phyloP scores from a whole-genome alignment of 768 basidiomycete species.

The Naganishia randhawae region DNA sequence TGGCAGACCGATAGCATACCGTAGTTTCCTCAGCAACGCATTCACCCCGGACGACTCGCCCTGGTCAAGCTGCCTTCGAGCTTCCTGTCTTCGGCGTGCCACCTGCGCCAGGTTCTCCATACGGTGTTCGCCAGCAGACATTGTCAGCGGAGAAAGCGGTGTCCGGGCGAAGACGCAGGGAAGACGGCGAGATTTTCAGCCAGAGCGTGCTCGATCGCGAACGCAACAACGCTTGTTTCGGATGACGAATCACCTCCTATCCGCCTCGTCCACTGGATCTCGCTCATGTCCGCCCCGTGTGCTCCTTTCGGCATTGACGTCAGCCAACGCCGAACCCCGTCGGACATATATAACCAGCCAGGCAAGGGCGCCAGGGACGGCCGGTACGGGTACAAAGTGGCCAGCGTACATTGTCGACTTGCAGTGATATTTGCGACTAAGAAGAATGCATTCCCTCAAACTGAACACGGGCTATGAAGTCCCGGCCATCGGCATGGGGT shows the following conservation, averaged over 20 bases:
- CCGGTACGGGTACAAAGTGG: too few species aligned
- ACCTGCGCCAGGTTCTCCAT: background rate
- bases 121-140: background rate
- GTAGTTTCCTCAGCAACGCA: background rate
- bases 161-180: background rate
- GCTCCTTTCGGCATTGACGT: background rate
- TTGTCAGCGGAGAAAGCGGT: background rate
- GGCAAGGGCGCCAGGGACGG: too few species aligned
- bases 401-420: too few species aligned
- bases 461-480: conserved; percentile 26
- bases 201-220: background rate
- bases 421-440: background rate
- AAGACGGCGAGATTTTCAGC: background rate
- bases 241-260: background rate
- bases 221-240: background rate
- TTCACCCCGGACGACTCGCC: background rate
- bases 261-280: background rate
- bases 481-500: conserved; percentile 29
- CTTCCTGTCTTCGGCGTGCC: background rate
- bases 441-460: conserved; percentile 19
- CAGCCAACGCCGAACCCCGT: background rate
- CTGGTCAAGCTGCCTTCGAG: background rate
- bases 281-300: background rate
- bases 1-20: background rate
- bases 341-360: background rate